These are phyloP conservation scores for Hygrophorus russula DNA, from an alignment of 768 basidiomycete genomes.

Conservation along the genomic window DNA sequence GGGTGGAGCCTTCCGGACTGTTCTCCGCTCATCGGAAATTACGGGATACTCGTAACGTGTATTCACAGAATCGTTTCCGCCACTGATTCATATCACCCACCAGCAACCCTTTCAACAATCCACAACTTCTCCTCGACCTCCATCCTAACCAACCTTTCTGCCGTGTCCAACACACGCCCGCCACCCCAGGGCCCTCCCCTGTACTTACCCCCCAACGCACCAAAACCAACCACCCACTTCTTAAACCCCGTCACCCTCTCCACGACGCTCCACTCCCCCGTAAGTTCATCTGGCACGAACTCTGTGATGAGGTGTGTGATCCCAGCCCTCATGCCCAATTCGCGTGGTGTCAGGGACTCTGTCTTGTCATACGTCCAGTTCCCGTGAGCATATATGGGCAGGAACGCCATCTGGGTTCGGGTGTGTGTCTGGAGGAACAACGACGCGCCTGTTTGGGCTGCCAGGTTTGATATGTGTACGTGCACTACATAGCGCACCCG, in stretches of 20 bases:
- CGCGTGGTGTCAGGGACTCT: conserved; percentile 39
- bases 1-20: too few species aligned
- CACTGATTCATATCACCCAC: too few species aligned
- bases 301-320: conserved; percentile 62
- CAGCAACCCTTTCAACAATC: conserved; percentile 29
- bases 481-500: conserved; percentile 27
- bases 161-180: conserved; percentile 12
- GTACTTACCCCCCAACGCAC: conserved; percentile 12
- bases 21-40: too few species aligned
- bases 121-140: conserved; percentile 31
- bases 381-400: conserved; percentile 3
- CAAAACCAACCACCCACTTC: conserved; percentile 22
- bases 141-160: conserved; percentile 27
- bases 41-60: too few species aligned
- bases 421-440: conserved; percentile 70
- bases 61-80: too few species aligned
- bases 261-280: conserved; percentile 31
- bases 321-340: conserved; percentile 24
- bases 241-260: conserved; percentile 34
- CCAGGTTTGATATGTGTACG: conserved; percentile 76
- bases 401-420: conserved; percentile 33
- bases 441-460: conserved; percentile 84
- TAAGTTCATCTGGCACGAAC: conserved; percentile 17
- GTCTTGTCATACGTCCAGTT: conserved; percentile 78
- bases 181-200: conserved; percentile 5